Base-by-base conservation (phyloP, 306 rosid species). In the Quercus gilva region DNA sequence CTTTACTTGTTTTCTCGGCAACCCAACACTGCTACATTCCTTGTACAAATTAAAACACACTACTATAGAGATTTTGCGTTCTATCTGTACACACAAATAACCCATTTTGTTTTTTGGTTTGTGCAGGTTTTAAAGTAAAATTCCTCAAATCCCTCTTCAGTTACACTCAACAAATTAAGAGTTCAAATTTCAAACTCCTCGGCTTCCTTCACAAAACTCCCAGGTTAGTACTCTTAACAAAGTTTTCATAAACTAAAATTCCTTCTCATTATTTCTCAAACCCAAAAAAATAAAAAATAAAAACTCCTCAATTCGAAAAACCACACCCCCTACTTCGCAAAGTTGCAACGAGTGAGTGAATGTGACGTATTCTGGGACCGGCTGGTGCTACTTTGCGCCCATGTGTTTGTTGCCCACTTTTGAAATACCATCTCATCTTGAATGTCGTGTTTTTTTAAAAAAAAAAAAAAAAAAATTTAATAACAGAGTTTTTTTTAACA, bases 301-400 rank as follows among this genome's bases (percentile, higher is more conserved):
- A 51, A 18, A 51, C 13, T 14, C 10, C 75, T 76, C 72, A 3
- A 5, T 72, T 76, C 57, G 61, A 82, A 65, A 74, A 33, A 51
- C 55, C 58, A 76, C 70, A 3, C 6, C 12, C n/a, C 76, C 53
- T 12, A 55, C 5, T n/a, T 8, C 51, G 57, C 57, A 72, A 49
- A 74, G 78, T 86, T 63, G 73, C 28, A 67, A 64, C 10, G 1
- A 75, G 70, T 19, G 56, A 49, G 53, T 49, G 17, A 49, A 13
- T 49, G 17, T 3, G 53, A 49, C 29, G 53, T 25, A 68, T 77
- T 80, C 28, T 78, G 76, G 83, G 67, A 85, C 85, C 82, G 80
- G 90, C 85, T 85, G 80, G 85, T 80, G 25, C 79, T 77, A 79
- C 55, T 74, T 18, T 82, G 33, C 79, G 65, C 78, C 78, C 79